A percentile compares a stretch with the other conserved stretches of the same genome.
Evolutionary conservation across 768 basidiomycete species (phyloP).

Genomic region (Tephrocybe rancida): DNA sequence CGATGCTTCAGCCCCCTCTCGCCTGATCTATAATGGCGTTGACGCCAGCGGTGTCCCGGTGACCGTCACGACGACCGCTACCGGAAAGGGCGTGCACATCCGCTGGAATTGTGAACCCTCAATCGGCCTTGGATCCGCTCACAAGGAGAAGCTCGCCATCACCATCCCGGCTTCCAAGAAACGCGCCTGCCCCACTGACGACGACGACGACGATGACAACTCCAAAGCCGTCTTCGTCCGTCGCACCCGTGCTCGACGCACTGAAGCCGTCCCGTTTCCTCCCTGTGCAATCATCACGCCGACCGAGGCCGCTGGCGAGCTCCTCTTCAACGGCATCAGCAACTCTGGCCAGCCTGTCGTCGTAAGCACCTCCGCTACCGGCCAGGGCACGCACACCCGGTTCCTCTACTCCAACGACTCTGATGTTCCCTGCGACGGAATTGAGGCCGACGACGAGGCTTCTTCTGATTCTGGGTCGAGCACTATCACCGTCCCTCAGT

Average conservation of each 20-base stretch:
- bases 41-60: background rate
- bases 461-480: background rate
- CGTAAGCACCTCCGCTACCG: background rate
- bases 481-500: background rate
- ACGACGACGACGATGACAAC: background rate
- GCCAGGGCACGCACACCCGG: background rate
- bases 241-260: background rate
- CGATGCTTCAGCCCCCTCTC: background rate
- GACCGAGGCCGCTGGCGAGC: background rate
- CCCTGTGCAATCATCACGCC: background rate
- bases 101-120: background rate
- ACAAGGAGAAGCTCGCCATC: background rate
- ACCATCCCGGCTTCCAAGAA: background rate
- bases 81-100: background rate
- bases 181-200: background rate
- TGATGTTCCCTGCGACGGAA: background rate
- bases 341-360: background rate
- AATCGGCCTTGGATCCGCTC: too few species aligned
- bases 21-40: background rate
- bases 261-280: background rate
- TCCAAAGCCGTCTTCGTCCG: background rate
- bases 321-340: background rate
- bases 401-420: background rate
- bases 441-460: background rate
- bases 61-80: background rate